These are phyloP conservation scores for Lepiota brunneoincarnata DNA, from an alignment of 768 basidiomycete genomes.

Conservation along the genomic window DNA sequence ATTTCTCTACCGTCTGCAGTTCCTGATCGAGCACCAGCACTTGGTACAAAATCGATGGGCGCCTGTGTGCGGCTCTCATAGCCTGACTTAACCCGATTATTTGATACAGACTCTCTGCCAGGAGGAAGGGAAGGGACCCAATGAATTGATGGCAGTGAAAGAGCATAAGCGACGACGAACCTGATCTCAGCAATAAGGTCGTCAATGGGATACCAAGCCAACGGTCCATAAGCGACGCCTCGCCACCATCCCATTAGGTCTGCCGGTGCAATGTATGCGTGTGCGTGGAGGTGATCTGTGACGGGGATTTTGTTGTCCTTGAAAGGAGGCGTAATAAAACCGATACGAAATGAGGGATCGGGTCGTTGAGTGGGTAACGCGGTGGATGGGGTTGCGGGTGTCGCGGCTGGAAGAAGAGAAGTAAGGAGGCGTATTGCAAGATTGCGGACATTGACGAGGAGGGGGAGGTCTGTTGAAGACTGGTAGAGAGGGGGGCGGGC, in stretches of 20 bases:
- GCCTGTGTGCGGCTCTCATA: slow-evolving; percentile 53
- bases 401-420: slow-evolving; percentile 38
- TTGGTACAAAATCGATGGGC: slow-evolving; percentile 73
- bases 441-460: slow-evolving; percentile 61
- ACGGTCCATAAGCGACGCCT: slow-evolving; percentile 57
- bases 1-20: slow-evolving; percentile 65
- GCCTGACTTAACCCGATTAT: slow-evolving; percentile 83
- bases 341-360: slow-evolving; percentile 52
- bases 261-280: slow-evolving; percentile 65
- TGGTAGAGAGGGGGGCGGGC: slow-evolving; percentile 29
- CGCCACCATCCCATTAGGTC: slow-evolving; percentile 76
- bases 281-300: slow-evolving; percentile 75
- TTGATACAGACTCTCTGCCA: slow-evolving; percentile 73
- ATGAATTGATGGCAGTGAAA: slow-evolving; percentile 3
- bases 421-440: slow-evolving; percentile 55
- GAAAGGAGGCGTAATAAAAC: slow-evolving; percentile 79
- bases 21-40: slow-evolving; percentile 66
- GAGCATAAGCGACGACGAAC: slow-evolving; percentile 33
- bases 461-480: slow-evolving; percentile 75
- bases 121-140: slow-evolving; percentile 9
- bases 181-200: slow-evolving; percentile 82
- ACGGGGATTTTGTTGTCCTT: slow-evolving; percentile 77
- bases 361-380: slow-evolving; percentile 27
- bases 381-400: slow-evolving; percentile 33
- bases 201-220: slow-evolving; percentile 76